Base-by-base conservation (phyloP, 2,329 filamentous ascomycete genomes). In the Epichloe gansuensis region DNA sequence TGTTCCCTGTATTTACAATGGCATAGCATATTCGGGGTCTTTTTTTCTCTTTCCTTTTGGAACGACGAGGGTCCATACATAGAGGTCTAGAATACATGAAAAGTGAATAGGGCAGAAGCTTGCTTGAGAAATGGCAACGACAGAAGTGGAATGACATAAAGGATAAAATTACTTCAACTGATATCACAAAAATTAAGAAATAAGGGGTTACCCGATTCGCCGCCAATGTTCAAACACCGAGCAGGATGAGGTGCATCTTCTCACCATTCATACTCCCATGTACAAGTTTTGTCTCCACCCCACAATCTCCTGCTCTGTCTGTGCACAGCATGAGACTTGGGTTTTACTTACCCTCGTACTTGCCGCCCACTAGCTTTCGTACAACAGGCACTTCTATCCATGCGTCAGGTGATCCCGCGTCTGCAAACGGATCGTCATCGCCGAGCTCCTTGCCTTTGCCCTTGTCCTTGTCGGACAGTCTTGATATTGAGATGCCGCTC, bases 331-430 rank as follows among this genome's bases (percentile, higher is more conserved):
- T 31, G 21, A 15, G 23, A 23, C 21, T 25, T 8, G 23, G 1
- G 1, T 31, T 13, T 46, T 51, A 62, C 46, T 56, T 66, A 45
- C 80, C 79, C 61, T 87, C 80, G 66, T 93, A 95, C 69, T 84
- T 86, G 46, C 88, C 88, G 63, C 81, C 83, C 25, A 86, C 76
- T 58, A 93, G 66, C 69, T 84, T 91, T 67, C 80, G 80, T 51
- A 76, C 70, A 5, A 78, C 74, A 11, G 81, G 79, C 39, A 94
- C 77, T 42, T 82, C 78, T 31, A 77, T 76, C 89, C 88, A 95
- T 35, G 59, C 62, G 13, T 58, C 47, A 28, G 57, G 54, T 52
- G 58, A 58, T 15, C 41, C 48, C 47, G 69, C 64, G 28, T 74
- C 87, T 0, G 86, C 85, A 64, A 91, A 91, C 2, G 86, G 86